Evolutionary conservation across 306 rosid genomes (phyloP).

Genomic region (Medicago truncatula): MtrunA17r5.0-ANR NC_053044.1:12839001-12839500

Average conservation of each 20-base stretch:
- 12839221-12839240: slow-evolving; percentile 13
- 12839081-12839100: slow-evolving; percentile 31
- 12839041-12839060: slow-evolving; percentile 11
- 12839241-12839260: slow-evolving; percentile 27
- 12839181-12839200: slow-evolving; percentile 1
- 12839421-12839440: slow-evolving; percentile 11
- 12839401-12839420: slow-evolving; percentile 7
- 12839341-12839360: slow-evolving; percentile 18
- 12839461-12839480: slow-evolving; percentile 4
- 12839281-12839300: slow-evolving; percentile 11
- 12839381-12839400: slow-evolving; percentile 1
- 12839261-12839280: background rate
- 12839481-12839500: slow-evolving; percentile 10
- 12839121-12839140: slow-evolving; percentile 27
- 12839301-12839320: background rate
- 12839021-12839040: slow-evolving; percentile 27
- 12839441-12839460: slow-evolving; percentile 4
- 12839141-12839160: slow-evolving; percentile 16
- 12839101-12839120: slow-evolving; percentile 26
- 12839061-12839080: slow-evolving; percentile 6
- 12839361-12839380: slow-evolving; percentile 28
- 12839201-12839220: slow-evolving; percentile 11
- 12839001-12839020: slow-evolving; percentile 25
- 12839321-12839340: slow-evolving; percentile 18
- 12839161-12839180: slow-evolving; percentile 24